Base-by-base conservation (phyloP, 1,284 basidiomycete genomes). In the Trichosporon ovoides region DNA sequence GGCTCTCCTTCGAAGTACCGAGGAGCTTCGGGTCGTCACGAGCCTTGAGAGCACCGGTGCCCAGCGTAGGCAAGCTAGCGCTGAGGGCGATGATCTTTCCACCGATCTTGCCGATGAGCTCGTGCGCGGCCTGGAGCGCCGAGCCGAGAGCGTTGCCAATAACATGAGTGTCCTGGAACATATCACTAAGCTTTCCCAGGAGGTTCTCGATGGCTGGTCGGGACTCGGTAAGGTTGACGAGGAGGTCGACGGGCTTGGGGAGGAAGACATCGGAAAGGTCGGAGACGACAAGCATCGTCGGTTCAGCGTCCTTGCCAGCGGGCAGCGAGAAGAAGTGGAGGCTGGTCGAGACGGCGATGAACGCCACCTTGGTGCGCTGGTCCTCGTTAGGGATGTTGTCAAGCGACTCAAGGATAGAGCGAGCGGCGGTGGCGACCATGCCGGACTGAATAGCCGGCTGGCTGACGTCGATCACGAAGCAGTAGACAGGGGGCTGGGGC, bases 181-280 rank as follows among this genome's bases (percentile, higher is more conserved):
- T 98, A 66, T 95, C 93, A 66, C 86, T 88, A 56, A 99, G 81
- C 58, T 88, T 81, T 38, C 85, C 84, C 2, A 98, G 83, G 31
- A 98, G 83, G 22, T 82, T 80, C 74, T 98, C 95, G 53, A 98
- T 79, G 2, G 88, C 86, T 0, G 85, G 81, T 40, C 91, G 84
- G 22, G 87, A 84, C 78, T 98, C 96, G 19, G 85, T 83, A 62
- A 98, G 80, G 80, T 98, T 98, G 70, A 98, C 87, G 24, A 98
- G 86, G 20, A 98, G 81, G 75, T 98, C 95, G 57, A 86, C 91
- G 1, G 96, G 95, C 79, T 96, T 95, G 18, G 96, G 96, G 22
- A 98, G 80, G 83, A 98, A 99, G 60, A 98, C 91, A 68, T 98
- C 96, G 52, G 96, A 89, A 46, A 95, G 83, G 74, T 99, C 96